Base-by-base conservation (phyloP, 129 eudicot genomes). In the Ambrosia artemisiifolia region DNA sequence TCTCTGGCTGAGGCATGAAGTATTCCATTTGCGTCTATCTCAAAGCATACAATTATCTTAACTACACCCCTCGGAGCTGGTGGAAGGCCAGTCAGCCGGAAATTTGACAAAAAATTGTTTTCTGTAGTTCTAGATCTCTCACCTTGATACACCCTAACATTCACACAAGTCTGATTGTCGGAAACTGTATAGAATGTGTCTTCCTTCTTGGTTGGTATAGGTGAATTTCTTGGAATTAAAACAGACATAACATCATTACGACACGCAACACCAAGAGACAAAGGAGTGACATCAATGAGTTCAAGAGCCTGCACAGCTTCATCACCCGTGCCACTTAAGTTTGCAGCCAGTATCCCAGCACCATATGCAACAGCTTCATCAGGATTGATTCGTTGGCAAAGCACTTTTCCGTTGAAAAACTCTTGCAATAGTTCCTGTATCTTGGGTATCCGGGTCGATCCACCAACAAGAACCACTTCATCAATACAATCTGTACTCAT, bases 401-500 rank as follows among this genome's bases (percentile, higher is more conserved):
- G 56, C n/a, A 2, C 5, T n/a, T 47, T 47, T 4, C 53, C 16
- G 14, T 47, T 11, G 4, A 47, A 47, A 4, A 47, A 12, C 53
- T 47, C 56, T 7, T 50, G 56, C 56, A 50, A 50, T n/a, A 50
- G n/a, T n/a, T n/a, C 56, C n/a, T 50, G 56, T n/a, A 50, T 50
- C 9, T 50, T 50, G 16, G 56, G 56, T 50, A 50, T 50, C 7
- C 56, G 56, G 8, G 56, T 50, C 20, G 56, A 50, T n/a, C 56
- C 56, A 50, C 56, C 56, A n/a, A 50, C 56, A n/a, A 50, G 56
- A 50, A 50, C 56, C 56, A 50, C 56, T 50, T 50, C 56, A 50
- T 50, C 56, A 50, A 50, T 50, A 19, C 56, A 14, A 50, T 50
- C 7, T 2, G 0, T 50, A 50, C 56, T 50, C 56, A 50, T 50